These are phyloP conservation scores for Pythium rishiriense DNA, from an alignment of 352 stramenopile species.

Conservation along the genomic window DNA sequence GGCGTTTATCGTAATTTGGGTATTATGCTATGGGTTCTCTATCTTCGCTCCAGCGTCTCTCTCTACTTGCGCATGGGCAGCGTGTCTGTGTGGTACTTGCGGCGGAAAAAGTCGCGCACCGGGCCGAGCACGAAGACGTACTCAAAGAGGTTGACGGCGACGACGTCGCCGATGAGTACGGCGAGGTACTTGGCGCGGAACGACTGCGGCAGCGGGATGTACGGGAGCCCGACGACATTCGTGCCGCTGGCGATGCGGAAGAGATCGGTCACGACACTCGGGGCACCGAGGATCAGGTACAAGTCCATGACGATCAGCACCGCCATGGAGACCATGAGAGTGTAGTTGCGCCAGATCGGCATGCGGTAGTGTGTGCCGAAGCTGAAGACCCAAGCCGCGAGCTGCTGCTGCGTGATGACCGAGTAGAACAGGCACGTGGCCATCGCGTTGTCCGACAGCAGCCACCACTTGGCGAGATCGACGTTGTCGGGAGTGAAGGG, in stretches of 20 bases:
- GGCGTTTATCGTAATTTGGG: background rate
- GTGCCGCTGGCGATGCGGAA: slow-evolving; percentile 48
- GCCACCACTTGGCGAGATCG: slow-evolving; percentile 39
- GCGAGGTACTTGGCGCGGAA: slow-evolving; percentile 43
- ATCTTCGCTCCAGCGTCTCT: background rate
- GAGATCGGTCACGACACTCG: slow-evolving; percentile 32
- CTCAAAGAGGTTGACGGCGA: slow-evolving; percentile 40
- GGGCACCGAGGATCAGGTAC: slow-evolving; percentile 35
- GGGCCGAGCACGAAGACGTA: slow-evolving; percentile 42
- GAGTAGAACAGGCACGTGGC: slow-evolving; percentile 34
- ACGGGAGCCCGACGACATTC: slow-evolving; percentile 47
- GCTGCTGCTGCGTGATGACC: slow-evolving; percentile 27
- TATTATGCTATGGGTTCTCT: background rate
- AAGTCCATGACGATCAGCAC: slow-evolving; percentile 26
- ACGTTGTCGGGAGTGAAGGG: slow-evolving; percentile 36
- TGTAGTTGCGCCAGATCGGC: slow-evolving; percentile 36
- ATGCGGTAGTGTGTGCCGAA: slow-evolving; percentile 40
- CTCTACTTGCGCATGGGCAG: slow-evolving; percentile 30
- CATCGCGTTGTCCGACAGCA: slow-evolving; percentile 36
- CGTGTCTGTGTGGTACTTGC: slow-evolving; percentile 29
- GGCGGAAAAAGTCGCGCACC: slow-evolving; percentile 30
- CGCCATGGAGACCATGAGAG: slow-evolving; percentile 22
- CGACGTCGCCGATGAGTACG: slow-evolving; percentile 38
- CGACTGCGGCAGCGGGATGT: slow-evolving; percentile 43
- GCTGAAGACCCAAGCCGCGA: slow-evolving; percentile 28